A percentile compares a stretch with the other conserved stretches of the same genome.
Conservation (phyloP, 768 basidiomycete species). For the Leccinum truebloodii region DNA sequence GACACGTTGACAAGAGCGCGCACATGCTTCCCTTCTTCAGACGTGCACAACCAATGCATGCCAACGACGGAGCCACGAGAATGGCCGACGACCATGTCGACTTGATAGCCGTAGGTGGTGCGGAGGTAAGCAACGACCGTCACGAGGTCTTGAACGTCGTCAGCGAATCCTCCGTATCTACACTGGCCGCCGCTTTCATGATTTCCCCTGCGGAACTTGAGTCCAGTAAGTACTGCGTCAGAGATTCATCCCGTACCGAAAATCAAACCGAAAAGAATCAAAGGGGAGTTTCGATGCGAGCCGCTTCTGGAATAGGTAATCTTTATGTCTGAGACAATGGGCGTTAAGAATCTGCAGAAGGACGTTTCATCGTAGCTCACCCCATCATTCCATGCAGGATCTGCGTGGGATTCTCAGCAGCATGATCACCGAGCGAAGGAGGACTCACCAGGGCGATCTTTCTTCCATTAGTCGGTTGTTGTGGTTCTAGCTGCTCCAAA, state of each 20-base stretch:
- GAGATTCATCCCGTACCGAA: conserved; percentile 54
- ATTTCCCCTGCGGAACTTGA: conserved; percentile 54
- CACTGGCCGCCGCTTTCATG: conserved; percentile 73
- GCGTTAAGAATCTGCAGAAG: not conserved
- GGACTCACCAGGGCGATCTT: conserved; percentile 64
- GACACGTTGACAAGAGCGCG: conserved; percentile 71
- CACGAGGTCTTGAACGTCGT: conserved; percentile 67
- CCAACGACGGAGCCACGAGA: conserved; percentile 73
- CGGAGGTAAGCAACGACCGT: conserved; percentile 66
- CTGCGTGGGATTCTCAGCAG: conserved; percentile 40
- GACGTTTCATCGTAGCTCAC: conserved; percentile 40
- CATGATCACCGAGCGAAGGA: conserved; percentile 6
- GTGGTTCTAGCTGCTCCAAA: conserved; percentile 59
- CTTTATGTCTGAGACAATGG: conserved; percentile 63
- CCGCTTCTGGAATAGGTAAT: conserved; percentile 79
- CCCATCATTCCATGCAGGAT: conserved; percentile 81
- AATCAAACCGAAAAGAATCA: conserved; percentile 87
- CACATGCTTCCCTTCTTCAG: conserved; percentile 56
- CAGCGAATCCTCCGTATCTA: conserved; percentile 56
- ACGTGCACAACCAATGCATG: conserved; percentile 67
- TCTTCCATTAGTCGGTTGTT: conserved; percentile 52
- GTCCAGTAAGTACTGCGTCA: conserved; percentile 6
- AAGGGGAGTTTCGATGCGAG: conserved; percentile 64
- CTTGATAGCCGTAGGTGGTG: conserved; percentile 58
- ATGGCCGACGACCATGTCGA: conserved; percentile 75